Evolutionary conservation across 495 filamentous ascomycete genomes (phyloP), one percentile per base, ranked within the genome.

Genomic region (Neurospora terricola): DNA sequence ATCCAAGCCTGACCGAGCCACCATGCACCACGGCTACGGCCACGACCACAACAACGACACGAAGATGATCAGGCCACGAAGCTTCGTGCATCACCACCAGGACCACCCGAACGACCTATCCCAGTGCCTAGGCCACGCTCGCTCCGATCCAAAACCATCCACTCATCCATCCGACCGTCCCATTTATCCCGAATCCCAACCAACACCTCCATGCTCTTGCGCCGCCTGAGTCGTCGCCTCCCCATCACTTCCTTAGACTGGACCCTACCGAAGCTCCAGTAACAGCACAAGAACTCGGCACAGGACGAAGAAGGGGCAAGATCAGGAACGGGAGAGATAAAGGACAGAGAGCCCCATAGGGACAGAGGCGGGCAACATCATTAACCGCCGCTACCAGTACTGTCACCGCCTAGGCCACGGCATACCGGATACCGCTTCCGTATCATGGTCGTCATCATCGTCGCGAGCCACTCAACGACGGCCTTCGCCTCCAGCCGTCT

Each of bases 261-360:
- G 43, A 10, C 43, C n/a, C 43, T 23, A 48, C n/a, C 18, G 3
- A 23, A 48, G 0, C 43, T 10, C 43, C 43, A 4, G 43, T n/a
- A 48, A 48, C n/a, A 10, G 0, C n/a, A 48, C 9, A 11, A 48
- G n/a, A 0, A 10, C 18, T 23, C n/a, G n/a, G 3, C 1, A 23
- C 43, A 21, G 18, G 16, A 4, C 18, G 0, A 4, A 21, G n/a
- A 48, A 45, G n/a, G 3, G 3, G 5, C 43, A 11, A 9, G 43
- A 1, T 2, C 0, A 48, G 4, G 8, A 21, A 10, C n/a, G 0
- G n/a, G 3, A 23, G 0, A 10, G 43, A 0, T 0, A 10, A 11
- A 48, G 43, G 10, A 21, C 43, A 48, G 3, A 4, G 45, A 27
- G 6, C 0, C 21, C 48, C 3, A 4, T 4, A 59, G 10, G 21